Evolutionary conservation across 345 rosid species (phyloP).

Genomic region (Viola odorata): DNA sequence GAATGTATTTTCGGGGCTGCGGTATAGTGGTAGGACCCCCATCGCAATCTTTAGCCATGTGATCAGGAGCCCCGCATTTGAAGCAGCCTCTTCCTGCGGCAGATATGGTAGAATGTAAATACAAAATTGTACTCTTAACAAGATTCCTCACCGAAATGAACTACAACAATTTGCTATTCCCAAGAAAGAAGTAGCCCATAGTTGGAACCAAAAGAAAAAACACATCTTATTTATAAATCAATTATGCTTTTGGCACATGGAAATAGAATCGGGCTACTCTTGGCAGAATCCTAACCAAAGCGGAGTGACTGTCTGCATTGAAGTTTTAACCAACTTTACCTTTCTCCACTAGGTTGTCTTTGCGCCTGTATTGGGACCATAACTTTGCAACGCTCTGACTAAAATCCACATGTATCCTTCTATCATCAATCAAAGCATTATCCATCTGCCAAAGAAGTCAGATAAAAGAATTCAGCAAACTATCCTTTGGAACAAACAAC

Average conservation of each 20-base stretch:
- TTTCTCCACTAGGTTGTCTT: slow-evolving; percentile 44
- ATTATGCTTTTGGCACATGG: not conserved
- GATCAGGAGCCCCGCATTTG: slow-evolving; percentile 82
- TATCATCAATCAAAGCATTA: slow-evolving; percentile 93
- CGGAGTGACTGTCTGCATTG: not conserved
- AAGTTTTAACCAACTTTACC: slow-evolving; percentile 26
- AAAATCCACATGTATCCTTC: slow-evolving; percentile 95
- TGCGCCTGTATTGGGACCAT: slow-evolving; percentile 73
- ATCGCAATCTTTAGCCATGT: slow-evolving; percentile 72
- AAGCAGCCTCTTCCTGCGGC: slow-evolving; percentile 67
- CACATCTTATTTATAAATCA: not conserved
- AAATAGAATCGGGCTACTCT: not conserved
- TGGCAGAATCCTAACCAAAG: not conserved
- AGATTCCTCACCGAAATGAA: too few species aligned
- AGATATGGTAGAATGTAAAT: not conserved
- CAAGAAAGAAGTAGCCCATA: too few species aligned
- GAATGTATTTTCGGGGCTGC: slow-evolving; percentile 47
- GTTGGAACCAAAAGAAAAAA: too few species aligned
- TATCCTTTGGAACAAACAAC: not conserved
- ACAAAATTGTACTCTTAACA: not conserved
- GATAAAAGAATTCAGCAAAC: not conserved
- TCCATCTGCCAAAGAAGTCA: slow-evolving; percentile 62
- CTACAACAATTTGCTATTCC: too few species aligned
- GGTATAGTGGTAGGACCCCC: slow-evolving; percentile 36
- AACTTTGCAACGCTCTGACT: slow-evolving; percentile 94